Evolutionary conservation across 2,329 filamentous ascomycete species (phyloP).

Genomic region (Paecilomyces sp.): DNA sequence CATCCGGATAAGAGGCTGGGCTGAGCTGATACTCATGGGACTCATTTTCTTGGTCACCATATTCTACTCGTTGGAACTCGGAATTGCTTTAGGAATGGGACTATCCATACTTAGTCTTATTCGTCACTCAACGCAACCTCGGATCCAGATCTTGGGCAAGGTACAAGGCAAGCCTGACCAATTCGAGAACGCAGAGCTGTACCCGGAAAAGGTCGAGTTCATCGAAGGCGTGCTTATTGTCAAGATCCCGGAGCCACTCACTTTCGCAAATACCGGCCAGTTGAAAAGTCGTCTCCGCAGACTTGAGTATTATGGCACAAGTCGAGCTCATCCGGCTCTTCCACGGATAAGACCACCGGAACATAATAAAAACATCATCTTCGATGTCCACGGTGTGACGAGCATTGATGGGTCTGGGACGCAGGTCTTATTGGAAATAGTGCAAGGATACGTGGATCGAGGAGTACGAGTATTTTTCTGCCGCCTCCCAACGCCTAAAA

Average conservation of each 20-base stretch:
- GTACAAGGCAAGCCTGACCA: slow-evolving; percentile 68
- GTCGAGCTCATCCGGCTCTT: slow-evolving; percentile 74
- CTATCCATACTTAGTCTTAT: slow-evolving; percentile 85
- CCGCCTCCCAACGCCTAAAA: slow-evolving; percentile 43
- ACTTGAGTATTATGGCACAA: slow-evolving; percentile 86
- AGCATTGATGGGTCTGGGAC: slow-evolving; percentile 87
- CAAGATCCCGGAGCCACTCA: slow-evolving; percentile 94
- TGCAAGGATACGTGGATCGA: slow-evolving; percentile 67
- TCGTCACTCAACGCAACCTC: slow-evolving; percentile 79
- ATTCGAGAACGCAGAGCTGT: slow-evolving; percentile 77
- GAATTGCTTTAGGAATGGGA: slow-evolving; percentile 89
- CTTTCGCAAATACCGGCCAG: slow-evolving; percentile 93
- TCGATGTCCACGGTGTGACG: slow-evolving; percentile 96
- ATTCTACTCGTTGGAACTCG: slow-evolving; percentile 88
- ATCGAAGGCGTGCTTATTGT: slow-evolving; percentile 90
- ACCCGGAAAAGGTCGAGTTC: slow-evolving; percentile 71
- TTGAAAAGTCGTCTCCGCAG: slow-evolving; percentile 75
- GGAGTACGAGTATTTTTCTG: slow-evolving; percentile 57
- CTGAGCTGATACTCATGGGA: slow-evolving; percentile 77
- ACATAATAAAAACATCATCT: slow-evolving; percentile 86
- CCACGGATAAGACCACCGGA: slow-evolving; percentile 71
- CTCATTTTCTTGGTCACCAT: slow-evolving; percentile 88
- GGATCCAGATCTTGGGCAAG: slow-evolving; percentile 92
- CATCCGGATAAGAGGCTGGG: slow-evolving; percentile 73
- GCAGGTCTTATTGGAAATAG: slow-evolving; percentile 86